Percentiles rank a stretch among this genome's conserved stretches.
Conservation (phyloP, 2,329 filamentous ascomycete genomes). For the Trichophyton simii region DNA sequence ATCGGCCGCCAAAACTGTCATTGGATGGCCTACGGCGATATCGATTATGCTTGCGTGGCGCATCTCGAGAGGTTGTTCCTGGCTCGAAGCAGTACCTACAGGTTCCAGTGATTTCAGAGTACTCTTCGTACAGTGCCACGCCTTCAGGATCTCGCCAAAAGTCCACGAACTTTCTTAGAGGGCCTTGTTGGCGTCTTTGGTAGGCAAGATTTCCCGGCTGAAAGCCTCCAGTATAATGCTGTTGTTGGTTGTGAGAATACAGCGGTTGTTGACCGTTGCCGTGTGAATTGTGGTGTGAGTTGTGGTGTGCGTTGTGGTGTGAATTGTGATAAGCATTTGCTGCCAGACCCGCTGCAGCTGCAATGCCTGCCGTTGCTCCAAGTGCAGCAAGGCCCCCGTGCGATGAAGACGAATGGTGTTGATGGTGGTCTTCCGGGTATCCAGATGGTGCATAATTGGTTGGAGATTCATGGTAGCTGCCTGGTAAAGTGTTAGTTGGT, state of each 20-base stretch:
- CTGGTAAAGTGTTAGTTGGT: background rate
- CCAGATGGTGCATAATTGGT: background rate
- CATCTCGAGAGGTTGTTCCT: slow-evolving; percentile 42
- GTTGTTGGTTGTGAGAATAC: background rate
- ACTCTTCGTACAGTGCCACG: slow-evolving; percentile 54
- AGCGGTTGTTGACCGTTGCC: slow-evolving; percentile 20
- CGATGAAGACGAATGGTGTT: slow-evolving; percentile 21
- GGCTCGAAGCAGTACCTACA: slow-evolving; percentile 55
- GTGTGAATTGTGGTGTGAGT: slow-evolving; percentile 18
- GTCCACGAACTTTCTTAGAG: slow-evolving; percentile 44
- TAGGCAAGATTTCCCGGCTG: slow-evolving; percentile 33
- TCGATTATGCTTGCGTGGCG: slow-evolving; percentile 46
- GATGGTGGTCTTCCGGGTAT: background rate
- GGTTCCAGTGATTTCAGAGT: slow-evolving; percentile 54
- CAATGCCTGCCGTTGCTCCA: slow-evolving; percentile 33
- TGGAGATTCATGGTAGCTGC: slow-evolving; percentile 13
- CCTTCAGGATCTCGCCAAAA: slow-evolving; percentile 54
- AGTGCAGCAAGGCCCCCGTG: slow-evolving; percentile 35
- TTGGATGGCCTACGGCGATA: slow-evolving; percentile 38
- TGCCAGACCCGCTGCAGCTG: slow-evolving; percentile 16
- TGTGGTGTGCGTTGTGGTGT: slow-evolving; percentile 18
- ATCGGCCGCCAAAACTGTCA: slow-evolving; percentile 32
- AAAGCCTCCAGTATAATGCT: slow-evolving; percentile 10
- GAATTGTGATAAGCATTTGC: slow-evolving; percentile 26
- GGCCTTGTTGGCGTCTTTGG: slow-evolving; percentile 43